Conservation (phyloP, 2,329 filamentous ascomycete genomes). For the Fusarium poae region DNA sequence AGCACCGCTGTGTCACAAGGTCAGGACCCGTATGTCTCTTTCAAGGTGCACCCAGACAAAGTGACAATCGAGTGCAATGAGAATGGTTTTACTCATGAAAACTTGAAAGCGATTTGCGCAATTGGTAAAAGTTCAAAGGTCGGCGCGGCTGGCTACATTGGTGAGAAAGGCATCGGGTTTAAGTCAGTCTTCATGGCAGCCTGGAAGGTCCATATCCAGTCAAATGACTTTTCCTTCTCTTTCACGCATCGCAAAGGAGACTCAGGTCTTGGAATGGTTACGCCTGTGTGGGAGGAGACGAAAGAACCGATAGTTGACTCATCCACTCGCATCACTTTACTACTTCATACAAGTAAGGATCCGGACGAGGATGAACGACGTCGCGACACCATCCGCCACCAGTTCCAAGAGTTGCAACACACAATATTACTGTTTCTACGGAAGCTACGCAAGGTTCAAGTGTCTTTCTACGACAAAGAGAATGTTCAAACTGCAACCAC, state of each 20-base stretch:
- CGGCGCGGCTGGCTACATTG: slow-evolving; percentile 58
- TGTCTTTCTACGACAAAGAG: slow-evolving; percentile 49
- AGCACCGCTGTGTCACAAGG: slow-evolving; percentile 32
- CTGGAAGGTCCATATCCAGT: slow-evolving; percentile 60
- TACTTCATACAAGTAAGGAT: slow-evolving; percentile 51
- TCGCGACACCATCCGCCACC: slow-evolving; percentile 47
- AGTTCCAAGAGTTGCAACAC: slow-evolving; percentile 56
- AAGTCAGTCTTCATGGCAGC: slow-evolving; percentile 65
- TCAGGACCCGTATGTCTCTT: slow-evolving; percentile 52
- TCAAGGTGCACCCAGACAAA: slow-evolving; percentile 52
- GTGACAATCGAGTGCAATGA: slow-evolving; percentile 66
- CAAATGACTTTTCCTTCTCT: slow-evolving; percentile 59
- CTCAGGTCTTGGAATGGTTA: slow-evolving; percentile 65
- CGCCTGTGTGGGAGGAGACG: slow-evolving; percentile 56
- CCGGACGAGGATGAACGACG: slow-evolving; percentile 22
- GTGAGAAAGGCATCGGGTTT: slow-evolving; percentile 66
- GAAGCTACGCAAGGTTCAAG: slow-evolving; percentile 54
- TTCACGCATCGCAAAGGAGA: slow-evolving; percentile 57
- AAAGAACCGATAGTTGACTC: slow-evolving; percentile 22
- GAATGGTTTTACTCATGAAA: slow-evolving; percentile 58
- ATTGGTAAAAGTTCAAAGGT: slow-evolving; percentile 62
- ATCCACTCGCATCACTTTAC: slow-evolving; percentile 56
- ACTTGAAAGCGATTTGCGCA: slow-evolving; percentile 62
- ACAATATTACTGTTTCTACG: slow-evolving; percentile 59
- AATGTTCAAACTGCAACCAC: slow-evolving; percentile 13